Evolutionary conservation across 345 rosid genomes (phyloP).

Genomic region (Citrus australasica): DNA sequence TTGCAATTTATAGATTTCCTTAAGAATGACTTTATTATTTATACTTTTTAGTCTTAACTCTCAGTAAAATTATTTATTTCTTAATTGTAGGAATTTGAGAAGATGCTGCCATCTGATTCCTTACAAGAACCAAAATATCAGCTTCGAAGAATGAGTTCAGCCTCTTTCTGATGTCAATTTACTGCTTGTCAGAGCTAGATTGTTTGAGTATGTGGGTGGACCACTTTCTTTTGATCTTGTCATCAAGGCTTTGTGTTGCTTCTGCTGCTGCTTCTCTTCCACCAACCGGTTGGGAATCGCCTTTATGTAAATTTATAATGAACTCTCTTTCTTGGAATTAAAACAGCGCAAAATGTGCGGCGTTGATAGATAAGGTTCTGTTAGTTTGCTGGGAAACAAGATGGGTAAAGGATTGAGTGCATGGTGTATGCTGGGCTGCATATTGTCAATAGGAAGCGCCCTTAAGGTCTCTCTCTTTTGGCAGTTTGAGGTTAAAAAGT

Average conservation of each 20-base stretch:
- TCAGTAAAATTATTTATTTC: not conserved
- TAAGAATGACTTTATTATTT: not conserved
- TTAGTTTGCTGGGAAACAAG: not conserved
- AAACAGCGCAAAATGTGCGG: conserved; percentile 14
- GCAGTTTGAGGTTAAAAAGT: not conserved
- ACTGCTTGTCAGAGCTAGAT: conserved; percentile 2
- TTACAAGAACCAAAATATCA: conserved; percentile 32
- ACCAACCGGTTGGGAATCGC: not conserved
- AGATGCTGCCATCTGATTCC: conserved; percentile 17
- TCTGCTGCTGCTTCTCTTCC: not conserved
- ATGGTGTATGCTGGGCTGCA: not conserved
- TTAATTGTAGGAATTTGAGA: conserved; percentile 45
- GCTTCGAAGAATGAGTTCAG: conserved; percentile 59
- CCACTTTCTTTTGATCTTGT: conserved; percentile 10
- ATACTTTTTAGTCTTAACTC: not conserved
- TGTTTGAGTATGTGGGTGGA: conserved; percentile 8
- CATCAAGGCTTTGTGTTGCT: not conserved
- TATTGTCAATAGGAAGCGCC: not conserved
- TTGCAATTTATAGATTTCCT: not conserved
- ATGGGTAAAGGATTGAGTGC: not conserved
- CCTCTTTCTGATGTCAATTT: conserved; percentile 28
- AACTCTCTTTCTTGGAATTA: not conserved
- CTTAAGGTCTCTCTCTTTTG: not conserved
- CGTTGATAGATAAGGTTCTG: conserved; percentile 16
- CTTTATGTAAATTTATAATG: conserved; percentile 21